Evolutionary conservation across 176 grass and related monocot species (phyloP).

Genomic region (Urochloa ruziziensis): DNA sequence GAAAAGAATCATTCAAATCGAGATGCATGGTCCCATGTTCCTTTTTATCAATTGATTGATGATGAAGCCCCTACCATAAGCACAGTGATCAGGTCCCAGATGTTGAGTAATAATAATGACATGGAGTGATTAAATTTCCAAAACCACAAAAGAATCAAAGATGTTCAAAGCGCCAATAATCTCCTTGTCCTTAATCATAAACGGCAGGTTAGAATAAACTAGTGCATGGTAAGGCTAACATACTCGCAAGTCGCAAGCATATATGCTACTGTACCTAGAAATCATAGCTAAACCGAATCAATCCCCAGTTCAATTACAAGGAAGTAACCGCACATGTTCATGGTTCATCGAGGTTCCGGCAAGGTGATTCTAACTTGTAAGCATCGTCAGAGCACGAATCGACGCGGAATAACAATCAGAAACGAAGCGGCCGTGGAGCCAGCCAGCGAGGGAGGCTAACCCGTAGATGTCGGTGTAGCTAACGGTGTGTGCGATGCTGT

Average conservation of each 20-base stretch:
- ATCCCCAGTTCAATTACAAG: not conserved
- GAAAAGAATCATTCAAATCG: not conserved
- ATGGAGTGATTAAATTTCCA: not conserved
- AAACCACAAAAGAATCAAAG: not conserved
- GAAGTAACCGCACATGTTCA: too few relatives aligned
- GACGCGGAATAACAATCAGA: not conserved
- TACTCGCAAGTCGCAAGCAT: not conserved
- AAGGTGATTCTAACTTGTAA: too few relatives aligned
- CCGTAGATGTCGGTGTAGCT: constrained; percentile 88
- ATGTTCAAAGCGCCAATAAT: not conserved
- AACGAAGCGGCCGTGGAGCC: not conserved
- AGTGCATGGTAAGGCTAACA: not conserved
- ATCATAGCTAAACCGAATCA: too few relatives aligned
- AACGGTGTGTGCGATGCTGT: constrained; percentile 65
- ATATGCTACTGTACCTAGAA: too few relatives aligned
- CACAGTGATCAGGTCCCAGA: not conserved
- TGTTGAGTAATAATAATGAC: not conserved
- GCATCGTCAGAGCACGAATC: not conserved
- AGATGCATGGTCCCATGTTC: not conserved
- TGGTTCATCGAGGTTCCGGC: too few relatives aligned
- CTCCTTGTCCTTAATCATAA: not conserved
- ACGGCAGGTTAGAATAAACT: not conserved
- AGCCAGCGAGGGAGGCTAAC: constrained; percentile 26
- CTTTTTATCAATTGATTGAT: not conserved
- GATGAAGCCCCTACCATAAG: not conserved